These are phyloP conservation scores for Aspergillus thermomutatus DNA, from an alignment of 2,329 filamentous ascomycete species.

Conservation along the genomic window DNA sequence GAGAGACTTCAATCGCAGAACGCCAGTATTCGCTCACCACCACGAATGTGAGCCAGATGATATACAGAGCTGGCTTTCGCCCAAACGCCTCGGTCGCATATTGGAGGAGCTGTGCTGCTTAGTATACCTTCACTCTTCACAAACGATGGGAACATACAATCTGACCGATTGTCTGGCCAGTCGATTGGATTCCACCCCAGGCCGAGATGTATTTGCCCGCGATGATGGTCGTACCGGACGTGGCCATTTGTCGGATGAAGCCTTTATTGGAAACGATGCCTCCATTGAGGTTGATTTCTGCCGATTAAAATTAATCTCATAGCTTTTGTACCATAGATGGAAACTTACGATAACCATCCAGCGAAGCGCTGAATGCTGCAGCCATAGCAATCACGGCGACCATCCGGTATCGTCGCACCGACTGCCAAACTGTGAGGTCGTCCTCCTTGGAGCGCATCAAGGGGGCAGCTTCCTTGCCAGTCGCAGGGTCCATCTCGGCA, in stretches of 20 bases:
- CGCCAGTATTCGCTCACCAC: slow-evolving; percentile 16
- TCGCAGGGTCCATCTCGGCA: background rate
- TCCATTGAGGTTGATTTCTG: slow-evolving; percentile 35
- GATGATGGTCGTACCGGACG: slow-evolving; percentile 30
- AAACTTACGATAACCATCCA: slow-evolving; percentile 42
- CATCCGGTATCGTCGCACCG: slow-evolving; percentile 32
- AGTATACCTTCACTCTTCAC: background rate
- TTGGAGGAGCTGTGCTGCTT: slow-evolving; percentile 26
- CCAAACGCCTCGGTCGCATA: slow-evolving; percentile 35
- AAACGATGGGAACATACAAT: slow-evolving; percentile 22
- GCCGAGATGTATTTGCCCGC: slow-evolving; percentile 36
- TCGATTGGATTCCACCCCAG: slow-evolving; percentile 40
- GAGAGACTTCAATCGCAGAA: no score
- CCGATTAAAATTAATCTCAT: background rate
- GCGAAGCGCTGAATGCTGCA: slow-evolving; percentile 41
- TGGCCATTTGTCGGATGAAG: slow-evolving; percentile 38
- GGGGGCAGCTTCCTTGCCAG: slow-evolving; percentile 3
- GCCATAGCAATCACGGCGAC: slow-evolving; percentile 38
- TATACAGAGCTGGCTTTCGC: slow-evolving; percentile 35
- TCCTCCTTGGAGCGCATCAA: slow-evolving; percentile 38
- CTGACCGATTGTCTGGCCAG: slow-evolving; percentile 40
- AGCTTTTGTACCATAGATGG: background rate
- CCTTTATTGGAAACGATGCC: slow-evolving; percentile 42
- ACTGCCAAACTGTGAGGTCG: slow-evolving; percentile 40
- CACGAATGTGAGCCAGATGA: slow-evolving; percentile 34